phyloP scores from a whole-genome alignment of 2,329 filamentous ascomycete species.

The Cladosporium oxysporum region DNA sequence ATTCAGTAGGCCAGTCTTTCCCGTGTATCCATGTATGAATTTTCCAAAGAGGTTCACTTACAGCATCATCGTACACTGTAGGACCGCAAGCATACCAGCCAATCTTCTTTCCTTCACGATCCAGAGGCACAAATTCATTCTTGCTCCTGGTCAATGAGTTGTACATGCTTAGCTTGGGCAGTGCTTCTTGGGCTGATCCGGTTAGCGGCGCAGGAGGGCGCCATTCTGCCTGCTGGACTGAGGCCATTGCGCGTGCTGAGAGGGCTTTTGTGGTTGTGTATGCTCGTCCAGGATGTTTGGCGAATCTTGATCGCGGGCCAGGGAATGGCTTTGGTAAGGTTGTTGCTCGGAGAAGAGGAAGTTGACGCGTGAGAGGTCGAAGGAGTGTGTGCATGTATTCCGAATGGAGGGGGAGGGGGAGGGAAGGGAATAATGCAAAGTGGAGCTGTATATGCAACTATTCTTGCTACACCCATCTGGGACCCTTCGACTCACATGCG shows the following conservation, averaged over 20 bases:
- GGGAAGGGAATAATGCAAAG: background rate
- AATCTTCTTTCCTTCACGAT: slow-evolving; percentile 66
- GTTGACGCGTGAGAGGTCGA: slow-evolving; percentile 11
- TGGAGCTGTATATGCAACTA: slow-evolving; percentile 14
- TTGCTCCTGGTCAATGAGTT: slow-evolving; percentile 78
- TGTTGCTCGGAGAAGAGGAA: slow-evolving; percentile 9
- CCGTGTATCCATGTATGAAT: background rate
- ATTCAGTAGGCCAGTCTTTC: background rate
- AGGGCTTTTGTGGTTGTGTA: slow-evolving; percentile 14
- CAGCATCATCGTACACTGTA: slow-evolving; percentile 73
- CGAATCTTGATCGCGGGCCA: background rate
- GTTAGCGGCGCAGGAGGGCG: slow-evolving; percentile 38
- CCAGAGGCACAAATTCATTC: slow-evolving; percentile 71
- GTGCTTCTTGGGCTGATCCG: slow-evolving; percentile 21
- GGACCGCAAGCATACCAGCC: slow-evolving; percentile 90
- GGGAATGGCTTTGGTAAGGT: background rate
- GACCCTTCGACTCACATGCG: slow-evolving; percentile 13
- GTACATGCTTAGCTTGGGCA: slow-evolving; percentile 69
- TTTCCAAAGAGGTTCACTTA: slow-evolving; percentile 18
- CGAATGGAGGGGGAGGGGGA: background rate
- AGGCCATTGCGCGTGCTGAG: slow-evolving; percentile 4
- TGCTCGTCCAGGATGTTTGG: slow-evolving; percentile 3
- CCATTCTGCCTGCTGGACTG: slow-evolving; percentile 32
- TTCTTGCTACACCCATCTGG: background rate
- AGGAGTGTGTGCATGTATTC: slow-evolving; percentile 20